Base-by-base conservation (phyloP, 441 rosid genomes). In the Pelargonium australe region DNA sequence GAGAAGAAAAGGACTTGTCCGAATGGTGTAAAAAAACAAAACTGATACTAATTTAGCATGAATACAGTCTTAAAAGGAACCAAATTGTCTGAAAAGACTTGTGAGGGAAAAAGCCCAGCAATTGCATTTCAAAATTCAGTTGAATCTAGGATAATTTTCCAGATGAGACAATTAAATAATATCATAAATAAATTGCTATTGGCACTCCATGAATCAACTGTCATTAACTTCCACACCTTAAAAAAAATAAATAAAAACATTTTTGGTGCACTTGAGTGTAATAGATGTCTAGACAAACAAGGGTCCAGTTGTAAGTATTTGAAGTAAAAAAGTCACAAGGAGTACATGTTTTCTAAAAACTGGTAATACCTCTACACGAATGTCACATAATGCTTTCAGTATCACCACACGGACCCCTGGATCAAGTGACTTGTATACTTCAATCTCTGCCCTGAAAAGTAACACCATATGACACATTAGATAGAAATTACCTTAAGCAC, bases 391-490 rank as follows among this genome's bases (percentile, higher is more conserved):
- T 6, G 98, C 99, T 85, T 90, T 95, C 85, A 95, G 77, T 72
- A 95, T 95, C 83, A 90, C 89, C 81, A 92, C 93, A 68, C 99
- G 98, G 72, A 87, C 85, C 69, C 89, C 87, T 63, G 99, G 97
- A 79, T 95, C 99, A 79, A 95, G 95, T 44, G 86, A 77, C 78
- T 81, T 92, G 80, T 95, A 95, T 41, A 51, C 70, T 77, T 90
- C 97, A 82, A 81, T 66, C 84, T 95, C 99, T 79, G 76, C 74
- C 84, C 98, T 95, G 61, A 20, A 79, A 68, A 71, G 69, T 65
- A 76, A 69, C 45, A 73, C 67, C 44, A 74, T 28, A 45, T 55
- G 45, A 65, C 55, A 62, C 69, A 70, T 82, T 72, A 85, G 75
- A 70, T 70, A 77, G 12, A 66, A 25, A 55, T 7, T 13, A 55